A percentile compares a stretch with the other conserved stretches of the same genome.
Conservation (phyloP, 2,329 filamentous ascomycete species). For the Fusarium cyanostomum region DNA sequence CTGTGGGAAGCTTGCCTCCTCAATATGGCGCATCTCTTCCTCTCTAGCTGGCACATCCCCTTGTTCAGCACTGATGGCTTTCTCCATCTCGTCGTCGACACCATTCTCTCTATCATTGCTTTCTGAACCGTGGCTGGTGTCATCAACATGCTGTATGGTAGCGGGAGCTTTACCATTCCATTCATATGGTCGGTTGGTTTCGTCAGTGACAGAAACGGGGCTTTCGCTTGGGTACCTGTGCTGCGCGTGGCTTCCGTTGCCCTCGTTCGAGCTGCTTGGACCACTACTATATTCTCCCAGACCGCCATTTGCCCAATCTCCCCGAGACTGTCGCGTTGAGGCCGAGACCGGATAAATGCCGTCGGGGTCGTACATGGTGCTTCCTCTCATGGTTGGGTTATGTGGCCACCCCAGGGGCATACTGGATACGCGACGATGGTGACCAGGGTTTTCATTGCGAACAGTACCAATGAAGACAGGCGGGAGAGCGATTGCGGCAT, state of each 20-base stretch:
- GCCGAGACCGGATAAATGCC: constrained; percentile 23
- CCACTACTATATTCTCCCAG: constrained; percentile 17
- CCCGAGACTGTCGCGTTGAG: constrained; percentile 26
- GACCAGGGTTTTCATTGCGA: constrained; percentile 27
- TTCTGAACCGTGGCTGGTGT: not conserved
- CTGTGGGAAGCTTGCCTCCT: not conserved
- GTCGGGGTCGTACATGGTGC: constrained; percentile 29
- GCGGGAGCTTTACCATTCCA: not conserved
- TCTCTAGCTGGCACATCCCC: not conserved
- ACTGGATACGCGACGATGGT: constrained; percentile 45
- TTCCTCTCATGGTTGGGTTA: constrained; percentile 44
- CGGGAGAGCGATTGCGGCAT: constrained; percentile 14
- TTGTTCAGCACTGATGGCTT: not conserved
- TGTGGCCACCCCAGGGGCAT: constrained; percentile 53
- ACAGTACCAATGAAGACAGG: constrained; percentile 31
- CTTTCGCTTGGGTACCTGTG: constrained; percentile 1
- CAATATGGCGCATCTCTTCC: not conserved
- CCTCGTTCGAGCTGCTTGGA: constrained; percentile 5
- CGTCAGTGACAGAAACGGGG: constrained; percentile 1
- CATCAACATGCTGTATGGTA: not conserved
- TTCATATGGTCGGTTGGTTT: not conserved
- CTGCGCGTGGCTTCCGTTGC: constrained; percentile 9
- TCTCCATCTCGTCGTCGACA: not conserved
- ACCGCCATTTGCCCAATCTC: constrained; percentile 15
- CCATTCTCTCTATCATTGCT: not conserved